These are phyloP conservation scores for Podila epicladia DNA, from an alignment of 192 early-diverging fungal species.

Conservation along the genomic window DNA sequence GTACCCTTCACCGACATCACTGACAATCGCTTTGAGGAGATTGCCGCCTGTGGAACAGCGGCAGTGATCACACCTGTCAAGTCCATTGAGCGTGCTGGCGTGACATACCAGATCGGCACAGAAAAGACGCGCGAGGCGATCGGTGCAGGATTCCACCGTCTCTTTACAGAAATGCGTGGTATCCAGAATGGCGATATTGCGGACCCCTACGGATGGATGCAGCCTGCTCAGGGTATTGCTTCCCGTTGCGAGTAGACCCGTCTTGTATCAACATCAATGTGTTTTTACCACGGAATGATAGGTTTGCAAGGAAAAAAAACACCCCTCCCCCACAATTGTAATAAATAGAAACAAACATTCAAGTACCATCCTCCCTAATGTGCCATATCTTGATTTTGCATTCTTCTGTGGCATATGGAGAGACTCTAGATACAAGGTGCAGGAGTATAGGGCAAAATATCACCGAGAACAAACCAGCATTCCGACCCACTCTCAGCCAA, in stretches of 20 bases:
- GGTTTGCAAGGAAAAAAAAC: no score
- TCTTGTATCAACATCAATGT: not conserved
- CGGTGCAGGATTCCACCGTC: constrained; percentile 59
- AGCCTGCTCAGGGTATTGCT: constrained; percentile 70
- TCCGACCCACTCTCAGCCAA: no score
- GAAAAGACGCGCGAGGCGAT: constrained; percentile 57
- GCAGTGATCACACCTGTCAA: constrained; percentile 79
- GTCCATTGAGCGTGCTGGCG: constrained; percentile 68
- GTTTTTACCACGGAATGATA: not conserved
- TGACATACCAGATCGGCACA: constrained; percentile 51
- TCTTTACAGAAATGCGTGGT: constrained; percentile 68
- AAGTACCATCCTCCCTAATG: no score
- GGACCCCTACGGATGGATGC: constrained; percentile 75
- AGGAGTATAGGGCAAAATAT: no score
- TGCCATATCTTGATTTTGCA: no score
- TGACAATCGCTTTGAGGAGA: constrained; percentile 68
- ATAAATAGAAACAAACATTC: no score
- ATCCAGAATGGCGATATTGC: constrained; percentile 72
- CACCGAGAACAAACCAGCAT: no score
- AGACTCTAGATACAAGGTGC: no score
- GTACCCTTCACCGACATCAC: constrained; percentile 67
- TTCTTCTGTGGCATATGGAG: no score
- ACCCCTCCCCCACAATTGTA: no score
- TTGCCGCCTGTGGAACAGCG: constrained; percentile 79
- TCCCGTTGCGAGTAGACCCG: constrained; percentile 11